Evolutionary conservation across 1,139 yeast genomes (phyloP), one percentile per base, ranked within the genome.

Genomic region (Diutina catenulata): DNA sequence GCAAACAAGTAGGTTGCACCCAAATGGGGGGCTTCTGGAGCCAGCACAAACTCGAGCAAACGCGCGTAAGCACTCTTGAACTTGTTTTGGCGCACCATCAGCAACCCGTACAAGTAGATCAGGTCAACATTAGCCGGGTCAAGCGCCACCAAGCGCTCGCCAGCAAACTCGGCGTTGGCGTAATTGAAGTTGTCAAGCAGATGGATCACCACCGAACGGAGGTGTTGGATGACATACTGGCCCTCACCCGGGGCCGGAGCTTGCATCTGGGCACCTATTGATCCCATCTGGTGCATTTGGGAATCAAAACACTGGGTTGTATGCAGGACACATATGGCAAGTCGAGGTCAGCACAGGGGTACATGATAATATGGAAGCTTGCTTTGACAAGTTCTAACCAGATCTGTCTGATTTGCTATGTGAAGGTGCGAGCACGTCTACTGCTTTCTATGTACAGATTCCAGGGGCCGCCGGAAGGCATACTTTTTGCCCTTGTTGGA

Each of bases 1-100:
- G 80, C 91, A 57, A 73, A 82, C 2, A 84, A 53, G 49, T 69
- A 84, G 0, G 77, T 66, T 53, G 94, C 84, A 1, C 93, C 93
- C 33, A 74, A 58, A 55, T 80, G 86, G 23, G 29, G 9, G n/a
- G 19, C 37, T 10, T 18, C 16, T 7, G 25, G 29, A 37, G 29
- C 23, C 4, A 45, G 39, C 21, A 58, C 50, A 5, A 47, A 37
- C 25, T 55, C 56, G 10, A 64, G 61, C 20, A 76, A 59, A 25
- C 60, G 53, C 41, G 69, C 70, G 50, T 69, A 77, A 7, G 82
- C 83, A 1, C 86, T 60, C 45, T 78, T 78, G 55, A 57, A 73
- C 47, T 77, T 69, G 10, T 66, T 62, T 44, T 67, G 71, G 37
- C 74, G 73, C 49, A 58, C 73, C 37, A 79, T 62, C 2, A 80